Conservation (phyloP, 495 filamentous ascomycete genomes). For the Platismatia glauca region DNA sequence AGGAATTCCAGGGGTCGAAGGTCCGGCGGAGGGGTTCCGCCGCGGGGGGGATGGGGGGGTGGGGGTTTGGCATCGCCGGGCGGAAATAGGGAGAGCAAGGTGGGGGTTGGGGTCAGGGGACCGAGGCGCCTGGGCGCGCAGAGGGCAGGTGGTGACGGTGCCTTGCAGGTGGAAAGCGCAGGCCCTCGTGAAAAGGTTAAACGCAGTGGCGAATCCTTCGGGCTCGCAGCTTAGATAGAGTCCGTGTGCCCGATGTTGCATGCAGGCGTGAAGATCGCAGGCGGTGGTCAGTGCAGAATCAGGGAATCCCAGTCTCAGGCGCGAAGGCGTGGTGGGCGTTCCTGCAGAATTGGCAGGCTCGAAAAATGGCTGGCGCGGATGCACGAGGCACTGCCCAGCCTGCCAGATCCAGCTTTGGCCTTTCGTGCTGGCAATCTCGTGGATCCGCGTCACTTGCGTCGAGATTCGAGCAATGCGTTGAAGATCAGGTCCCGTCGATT, state of each 20-base stretch:
- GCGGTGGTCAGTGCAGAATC: neutral
- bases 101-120: neutral
- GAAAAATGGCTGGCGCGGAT: neutral
- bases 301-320: neutral
- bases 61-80: constrained; percentile 11
- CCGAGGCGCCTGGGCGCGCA: neutral
- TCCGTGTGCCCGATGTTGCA: neutral
- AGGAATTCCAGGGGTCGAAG: constrained; percentile 79
- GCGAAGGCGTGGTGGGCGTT: neutral
- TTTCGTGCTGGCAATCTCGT: neutral
- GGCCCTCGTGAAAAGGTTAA: neutral
- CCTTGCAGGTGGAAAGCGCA: neutral
- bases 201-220: neutral
- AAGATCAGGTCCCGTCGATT: neutral
- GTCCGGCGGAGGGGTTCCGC: constrained; percentile 40
- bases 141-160: neutral
- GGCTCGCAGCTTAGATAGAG: neutral
- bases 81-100: neutral
- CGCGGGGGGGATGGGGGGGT: constrained; percentile 28
- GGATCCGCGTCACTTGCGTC: neutral
- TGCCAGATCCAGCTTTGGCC: neutral
- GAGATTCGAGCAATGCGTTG: neutral
- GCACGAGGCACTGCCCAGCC: neutral
- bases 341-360: neutral
- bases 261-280: neutral